Base-by-base conservation (phyloP, 129 eudicot species). In the Flaveria brownii region DNA sequence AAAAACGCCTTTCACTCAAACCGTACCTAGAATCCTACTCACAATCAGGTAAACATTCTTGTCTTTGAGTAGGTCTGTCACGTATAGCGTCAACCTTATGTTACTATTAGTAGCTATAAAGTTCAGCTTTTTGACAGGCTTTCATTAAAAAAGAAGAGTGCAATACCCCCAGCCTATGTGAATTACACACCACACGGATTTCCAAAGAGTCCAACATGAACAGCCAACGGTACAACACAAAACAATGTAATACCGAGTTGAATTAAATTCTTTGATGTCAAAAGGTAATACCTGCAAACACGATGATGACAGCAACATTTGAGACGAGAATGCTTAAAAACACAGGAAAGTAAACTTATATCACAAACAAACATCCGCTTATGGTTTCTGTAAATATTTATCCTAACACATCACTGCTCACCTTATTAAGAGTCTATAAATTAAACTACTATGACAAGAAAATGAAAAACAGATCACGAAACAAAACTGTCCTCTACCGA, bases 401-500 rank as follows among this genome's bases (percentile, higher is more conserved):
- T 71, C 22, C 79, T 73, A 39, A 33, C 70, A 42, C 50, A 72
- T 61, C 63, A 51, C 69, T 63, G 22, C 69, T 63, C 69, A 57
- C 85, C 84, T 87, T 90, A 87, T 87, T 87, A 79, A 82, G 74
- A 66, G 83, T 84, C 78, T 71, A 84, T 77, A 78, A 83, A 52
- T 80, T 67, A 69, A 86, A 82, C 63, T 54, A 22, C 69, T 15
- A 33, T 11, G 0, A 63, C 46, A 63, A 62, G n/a, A 62, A 33
- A 62, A 62, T 18, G 7, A 49, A 68, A 62, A 59, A 51, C 41
- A 22, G 77, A 36, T 20, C 28, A 62, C 43, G 16, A 63, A 63
- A 30, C 81, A 85, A 87, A 85, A 79, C 60, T 86, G 87, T 83
- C 72, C 78, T 80, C 85, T 77, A 81, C 75, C 73, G 17, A 71